Conservation (phyloP, 2,329 filamentous ascomycete species). For the Aspergillus pseudotamarii region DNA sequence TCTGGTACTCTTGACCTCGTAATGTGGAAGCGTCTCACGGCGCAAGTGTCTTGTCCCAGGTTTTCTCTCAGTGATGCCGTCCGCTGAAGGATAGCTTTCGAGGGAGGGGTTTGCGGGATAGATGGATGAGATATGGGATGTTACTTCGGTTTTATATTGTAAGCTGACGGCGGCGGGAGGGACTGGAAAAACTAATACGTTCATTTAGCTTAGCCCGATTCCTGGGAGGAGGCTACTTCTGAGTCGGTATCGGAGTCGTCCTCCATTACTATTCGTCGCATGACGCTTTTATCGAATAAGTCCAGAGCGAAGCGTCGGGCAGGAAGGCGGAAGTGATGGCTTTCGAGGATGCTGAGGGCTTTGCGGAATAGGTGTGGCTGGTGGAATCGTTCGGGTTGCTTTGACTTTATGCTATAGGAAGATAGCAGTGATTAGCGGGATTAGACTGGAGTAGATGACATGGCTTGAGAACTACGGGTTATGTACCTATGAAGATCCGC, state of each 20-base stretch:
- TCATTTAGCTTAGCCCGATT: slow-evolving; percentile 24
- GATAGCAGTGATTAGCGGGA: background rate
- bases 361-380: slow-evolving; percentile 80
- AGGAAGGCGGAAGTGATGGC: slow-evolving; percentile 83
- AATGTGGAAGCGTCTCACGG: background rate
- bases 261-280: slow-evolving; percentile 81
- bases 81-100: background rate
- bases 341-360: slow-evolving; percentile 81
- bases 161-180: background rate
- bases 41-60: background rate
- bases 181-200: background rate
- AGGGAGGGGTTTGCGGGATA: background rate
- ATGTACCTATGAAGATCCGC: slow-evolving; percentile 69
- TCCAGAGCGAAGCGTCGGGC: slow-evolving; percentile 90
- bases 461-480: background rate
- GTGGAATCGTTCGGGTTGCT: slow-evolving; percentile 73
- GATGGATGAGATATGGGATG: background rate
- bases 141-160: background rate
- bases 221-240: slow-evolving; percentile 33
- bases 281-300: slow-evolving; percentile 86
- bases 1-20: background rate
- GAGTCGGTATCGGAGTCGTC: slow-evolving; percentile 58
- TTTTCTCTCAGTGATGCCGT: background rate
- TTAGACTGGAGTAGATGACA: background rate
- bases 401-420: slow-evolving; percentile 69